A percentile compares a stretch with the other conserved stretches of the same genome.
Conservation (phyloP, 148 eudicot species). For the Dysphania ambrosioides region DNA sequence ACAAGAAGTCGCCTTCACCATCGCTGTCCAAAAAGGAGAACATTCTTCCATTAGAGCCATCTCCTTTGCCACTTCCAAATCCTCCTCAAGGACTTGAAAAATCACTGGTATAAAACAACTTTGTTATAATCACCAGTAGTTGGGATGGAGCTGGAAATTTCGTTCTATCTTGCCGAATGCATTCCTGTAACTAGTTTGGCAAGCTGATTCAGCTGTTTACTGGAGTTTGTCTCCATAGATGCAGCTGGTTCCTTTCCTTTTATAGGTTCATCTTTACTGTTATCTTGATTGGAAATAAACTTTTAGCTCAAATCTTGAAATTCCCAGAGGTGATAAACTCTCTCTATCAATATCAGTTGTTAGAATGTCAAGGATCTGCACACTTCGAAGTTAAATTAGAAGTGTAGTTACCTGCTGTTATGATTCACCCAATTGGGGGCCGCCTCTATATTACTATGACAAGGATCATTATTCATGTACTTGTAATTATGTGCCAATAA, state of each 20-base stretch:
- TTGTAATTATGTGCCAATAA: no score
- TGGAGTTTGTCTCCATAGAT: background rate
- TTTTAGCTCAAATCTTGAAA: background rate
- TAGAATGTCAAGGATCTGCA: background rate
- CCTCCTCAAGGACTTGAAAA: slow-evolving; percentile 16
- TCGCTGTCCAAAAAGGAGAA: slow-evolving; percentile 16
- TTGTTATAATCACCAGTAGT: slow-evolving; percentile 1
- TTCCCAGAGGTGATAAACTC: background rate
- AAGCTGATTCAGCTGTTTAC: background rate
- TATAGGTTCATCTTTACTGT: background rate
- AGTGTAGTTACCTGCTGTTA: background rate
- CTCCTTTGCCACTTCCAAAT: slow-evolving; percentile 36
- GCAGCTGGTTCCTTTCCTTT: background rate
- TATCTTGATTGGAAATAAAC: background rate
- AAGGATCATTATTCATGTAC: no score
- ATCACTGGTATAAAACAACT: slow-evolving; percentile 24
- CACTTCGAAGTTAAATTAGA: background rate
- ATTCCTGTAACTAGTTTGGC: background rate
- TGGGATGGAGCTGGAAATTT: background rate
- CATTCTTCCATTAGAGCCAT: slow-evolving; percentile 22
- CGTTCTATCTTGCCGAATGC: background rate
- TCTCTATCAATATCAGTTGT: background rate
- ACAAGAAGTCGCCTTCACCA: slow-evolving; percentile 23
- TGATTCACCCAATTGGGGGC: background rate
- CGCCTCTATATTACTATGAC: background rate